Conservation (phyloP, 306 rosid genomes). For the Dryas drummondii region DNA sequence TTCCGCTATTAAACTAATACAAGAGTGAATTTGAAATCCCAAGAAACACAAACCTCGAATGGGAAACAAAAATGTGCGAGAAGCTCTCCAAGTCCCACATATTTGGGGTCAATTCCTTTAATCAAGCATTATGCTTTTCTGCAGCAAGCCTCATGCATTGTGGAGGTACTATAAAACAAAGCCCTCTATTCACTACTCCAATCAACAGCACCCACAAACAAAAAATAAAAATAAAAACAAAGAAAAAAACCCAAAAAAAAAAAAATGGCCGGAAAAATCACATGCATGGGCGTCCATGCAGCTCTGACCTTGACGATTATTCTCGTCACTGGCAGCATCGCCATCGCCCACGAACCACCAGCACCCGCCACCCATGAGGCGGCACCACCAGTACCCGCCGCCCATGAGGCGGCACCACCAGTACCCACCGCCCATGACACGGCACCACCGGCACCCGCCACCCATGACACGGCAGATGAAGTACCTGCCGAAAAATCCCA, state of each 20-base stretch:
- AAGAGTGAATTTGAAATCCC: neutral
- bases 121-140: neutral
- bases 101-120: neutral
- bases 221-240: neutral
- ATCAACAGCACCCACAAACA: neutral
- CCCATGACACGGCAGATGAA: no score
- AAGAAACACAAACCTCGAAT: neutral
- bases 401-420: constrained; percentile 10
- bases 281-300: constrained; percentile 2
- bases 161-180: constrained; percentile 12
- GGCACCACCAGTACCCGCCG: neutral
- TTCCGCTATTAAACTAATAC: neutral
- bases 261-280: constrained; percentile 29
- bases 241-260: neutral
- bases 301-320: constrained; percentile 5
- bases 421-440: constrained; percentile 23
- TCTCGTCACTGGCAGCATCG: neutral
- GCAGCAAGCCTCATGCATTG: neutral
- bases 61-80: neutral
- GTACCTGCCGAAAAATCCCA: constrained; percentile 30
- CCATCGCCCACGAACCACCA: neutral
- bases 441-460: neutral
- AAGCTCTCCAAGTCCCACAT: constrained; percentile 19
- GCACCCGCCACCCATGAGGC: constrained; percentile 17
- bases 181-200: neutral